Conservation (phyloP, 2,329 filamentous ascomycete genomes). For the Curvularia sp. region DNA sequence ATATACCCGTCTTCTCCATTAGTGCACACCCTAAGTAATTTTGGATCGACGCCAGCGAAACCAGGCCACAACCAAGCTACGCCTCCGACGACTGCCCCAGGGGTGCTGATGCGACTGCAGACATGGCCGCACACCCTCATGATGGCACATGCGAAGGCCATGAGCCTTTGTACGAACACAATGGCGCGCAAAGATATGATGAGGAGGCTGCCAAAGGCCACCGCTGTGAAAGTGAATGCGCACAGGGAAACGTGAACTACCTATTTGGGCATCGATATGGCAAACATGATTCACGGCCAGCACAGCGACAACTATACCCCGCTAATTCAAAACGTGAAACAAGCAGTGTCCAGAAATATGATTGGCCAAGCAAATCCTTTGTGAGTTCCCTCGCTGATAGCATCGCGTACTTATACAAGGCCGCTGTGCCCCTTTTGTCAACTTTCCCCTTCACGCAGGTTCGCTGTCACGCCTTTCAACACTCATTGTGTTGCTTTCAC, state of each 20-base stretch:
- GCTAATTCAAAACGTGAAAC: constrained; percentile 48
- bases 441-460: constrained; percentile 42
- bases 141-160: constrained; percentile 39
- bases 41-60: constrained; percentile 32
- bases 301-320: constrained; percentile 39
- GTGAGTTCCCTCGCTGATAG: constrained; percentile 39
- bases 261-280: constrained; percentile 28
- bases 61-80: constrained; percentile 40
- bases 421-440: constrained; percentile 22
- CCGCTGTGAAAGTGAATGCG: constrained; percentile 32
- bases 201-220: constrained; percentile 30
- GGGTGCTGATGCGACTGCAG: constrained; percentile 32
- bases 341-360: constrained; percentile 37
- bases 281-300: constrained; percentile 25
- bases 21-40: constrained; percentile 30
- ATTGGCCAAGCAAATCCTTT: constrained; percentile 40
- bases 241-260: constrained; percentile 39
- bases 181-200: constrained; percentile 25
- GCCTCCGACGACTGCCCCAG: constrained; percentile 27
- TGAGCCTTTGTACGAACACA: constrained; percentile 30
- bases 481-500: constrained; percentile 37
- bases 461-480: constrained; percentile 37
- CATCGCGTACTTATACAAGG: constrained; percentile 43
- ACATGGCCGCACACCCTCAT: constrained; percentile 32
- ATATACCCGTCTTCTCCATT: constrained; percentile 35